Evolutionary conservation across 257 asterid species (phyloP).

Genomic region (Mentha longifolia): DNA sequence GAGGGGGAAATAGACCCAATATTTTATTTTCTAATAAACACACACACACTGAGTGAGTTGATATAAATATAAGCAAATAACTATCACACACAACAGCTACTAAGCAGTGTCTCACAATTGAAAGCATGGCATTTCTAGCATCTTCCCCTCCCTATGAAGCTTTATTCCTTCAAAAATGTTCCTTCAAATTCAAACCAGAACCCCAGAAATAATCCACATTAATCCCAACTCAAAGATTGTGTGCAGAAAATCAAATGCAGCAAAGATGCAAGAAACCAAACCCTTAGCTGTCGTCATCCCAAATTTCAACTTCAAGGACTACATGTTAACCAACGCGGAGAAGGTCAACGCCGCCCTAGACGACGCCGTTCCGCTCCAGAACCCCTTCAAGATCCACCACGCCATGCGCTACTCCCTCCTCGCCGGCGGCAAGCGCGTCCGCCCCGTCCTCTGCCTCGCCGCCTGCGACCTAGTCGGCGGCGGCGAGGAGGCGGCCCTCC

Average conservation of each 20-base stretch:
- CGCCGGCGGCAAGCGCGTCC: slow-evolving; percentile 67
- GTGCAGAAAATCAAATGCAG: slow-evolving; percentile 30
- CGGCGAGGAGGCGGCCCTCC: slow-evolving; percentile 58
- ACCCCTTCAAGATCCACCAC: slow-evolving; percentile 56
- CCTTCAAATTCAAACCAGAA: slow-evolving; percentile 17
- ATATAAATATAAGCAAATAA: too few relatives aligned
- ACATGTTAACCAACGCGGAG: slow-evolving; percentile 49
- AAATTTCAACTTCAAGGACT: slow-evolving; percentile 50
- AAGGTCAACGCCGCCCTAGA: slow-evolving; percentile 58
- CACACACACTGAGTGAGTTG: not conserved
- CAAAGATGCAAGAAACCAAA: slow-evolving; percentile 33
- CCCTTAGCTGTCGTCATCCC: slow-evolving; percentile 31
- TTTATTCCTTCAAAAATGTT: slow-evolving; percentile 27
- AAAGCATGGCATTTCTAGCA: slow-evolving; percentile 52
- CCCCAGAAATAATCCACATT: not conserved
- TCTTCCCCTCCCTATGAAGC: slow-evolving; percentile 33
- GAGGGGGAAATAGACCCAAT: too few relatives aligned
- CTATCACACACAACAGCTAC: not conserved
- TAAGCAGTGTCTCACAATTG: not conserved
- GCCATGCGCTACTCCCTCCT: slow-evolving; percentile 80
- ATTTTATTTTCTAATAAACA: too few relatives aligned
- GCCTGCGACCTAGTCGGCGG: slow-evolving; percentile 69
- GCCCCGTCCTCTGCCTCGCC: slow-evolving; percentile 71
- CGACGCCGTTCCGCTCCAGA: slow-evolving; percentile 59
- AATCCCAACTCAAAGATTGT: not conserved